A percentile compares a stretch with the other conserved stretches of the same genome.
Evolutionary conservation across 441 rosid genomes (phyloP).

Genomic region (Hura crepitans): DNA sequence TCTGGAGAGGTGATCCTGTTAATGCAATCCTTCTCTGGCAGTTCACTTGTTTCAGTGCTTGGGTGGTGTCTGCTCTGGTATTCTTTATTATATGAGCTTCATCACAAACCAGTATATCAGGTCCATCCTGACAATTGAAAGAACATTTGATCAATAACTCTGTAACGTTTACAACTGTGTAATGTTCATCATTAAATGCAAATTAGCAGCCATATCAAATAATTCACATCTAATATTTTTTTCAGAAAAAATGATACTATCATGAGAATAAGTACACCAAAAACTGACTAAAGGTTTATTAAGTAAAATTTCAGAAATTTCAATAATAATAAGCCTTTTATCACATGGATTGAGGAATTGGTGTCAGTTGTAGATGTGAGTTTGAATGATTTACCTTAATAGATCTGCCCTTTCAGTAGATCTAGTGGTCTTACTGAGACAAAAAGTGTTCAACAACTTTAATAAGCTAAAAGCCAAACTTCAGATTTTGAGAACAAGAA

Average conservation of each 20-base stretch:
- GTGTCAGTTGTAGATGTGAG: neutral
- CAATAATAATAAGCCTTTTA: neutral
- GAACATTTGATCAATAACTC: conserved; percentile 10
- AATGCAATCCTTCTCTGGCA: conserved; percentile 99
- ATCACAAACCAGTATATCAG: conserved; percentile 99
- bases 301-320: neutral
- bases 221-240: conserved; percentile 1
- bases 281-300: neutral
- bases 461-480: neutral
- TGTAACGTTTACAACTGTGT: neutral
- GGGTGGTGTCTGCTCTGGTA: conserved; percentile 96
- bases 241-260: neutral
- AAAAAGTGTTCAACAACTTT: neutral
- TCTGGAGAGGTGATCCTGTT: conserved; percentile 99
- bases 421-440: neutral
- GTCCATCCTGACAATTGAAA: conserved; percentile 72
- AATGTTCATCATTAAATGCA: conserved; percentile 7
- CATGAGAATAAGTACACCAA: neutral
- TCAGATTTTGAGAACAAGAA: neutral
- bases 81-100: conserved; percentile 99
- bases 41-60: conserved; percentile 88
- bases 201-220: conserved; percentile 1
- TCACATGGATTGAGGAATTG: neutral
- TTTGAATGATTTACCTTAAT: neutral
- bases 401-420: neutral